phyloP scores from a whole-genome alignment of 805 yeast species.

The Metschnikowia lunata region DNA sequence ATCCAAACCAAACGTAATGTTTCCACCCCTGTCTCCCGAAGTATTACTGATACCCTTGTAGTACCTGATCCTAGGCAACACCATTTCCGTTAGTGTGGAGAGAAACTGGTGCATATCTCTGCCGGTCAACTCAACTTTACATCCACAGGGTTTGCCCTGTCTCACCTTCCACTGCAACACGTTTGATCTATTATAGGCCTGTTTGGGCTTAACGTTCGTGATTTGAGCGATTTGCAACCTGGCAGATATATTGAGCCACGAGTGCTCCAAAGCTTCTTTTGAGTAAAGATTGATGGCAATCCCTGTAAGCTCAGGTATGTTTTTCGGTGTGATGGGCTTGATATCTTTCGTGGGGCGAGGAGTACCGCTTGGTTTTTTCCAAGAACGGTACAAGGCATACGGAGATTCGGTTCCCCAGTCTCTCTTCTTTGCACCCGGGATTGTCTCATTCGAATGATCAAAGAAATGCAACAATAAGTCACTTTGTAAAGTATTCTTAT shows the following conservation, averaged over 20 bases:
- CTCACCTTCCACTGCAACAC: slow-evolving; percentile 84
- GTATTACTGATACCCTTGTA: slow-evolving; percentile 72
- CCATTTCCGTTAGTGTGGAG: slow-evolving; percentile 83
- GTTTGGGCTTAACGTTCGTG: slow-evolving; percentile 81
- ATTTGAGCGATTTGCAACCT: slow-evolving; percentile 82
- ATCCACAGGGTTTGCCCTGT: slow-evolving; percentile 88
- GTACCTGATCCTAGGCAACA: slow-evolving; percentile 87
- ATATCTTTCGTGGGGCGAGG: slow-evolving; percentile 71
- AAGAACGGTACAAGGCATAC: slow-evolving; percentile 79
- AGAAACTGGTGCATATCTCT: slow-evolving; percentile 81
- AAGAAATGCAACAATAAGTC: slow-evolving; percentile 78
- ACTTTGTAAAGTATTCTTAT: slow-evolving; percentile 63
- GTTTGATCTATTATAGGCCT: slow-evolving; percentile 70
- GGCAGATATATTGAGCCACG: slow-evolving; percentile 72
- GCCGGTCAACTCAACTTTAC: slow-evolving; percentile 72
- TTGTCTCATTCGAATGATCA: slow-evolving; percentile 53
- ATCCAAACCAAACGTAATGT: slow-evolving; percentile 77
- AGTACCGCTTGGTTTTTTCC: slow-evolving; percentile 71
- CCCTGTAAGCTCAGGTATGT: slow-evolving; percentile 68
- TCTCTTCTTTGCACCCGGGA: slow-evolving; percentile 68
- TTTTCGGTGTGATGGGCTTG: slow-evolving; percentile 58
- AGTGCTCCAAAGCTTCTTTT: slow-evolving; percentile 63
- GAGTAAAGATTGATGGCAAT: slow-evolving; percentile 75
- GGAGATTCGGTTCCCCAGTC: slow-evolving; percentile 87
- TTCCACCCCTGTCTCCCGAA: slow-evolving; percentile 83